Base-by-base conservation (phyloP, 2,329 filamentous ascomycete genomes). In the Arthrobotrys iridis region DNA sequence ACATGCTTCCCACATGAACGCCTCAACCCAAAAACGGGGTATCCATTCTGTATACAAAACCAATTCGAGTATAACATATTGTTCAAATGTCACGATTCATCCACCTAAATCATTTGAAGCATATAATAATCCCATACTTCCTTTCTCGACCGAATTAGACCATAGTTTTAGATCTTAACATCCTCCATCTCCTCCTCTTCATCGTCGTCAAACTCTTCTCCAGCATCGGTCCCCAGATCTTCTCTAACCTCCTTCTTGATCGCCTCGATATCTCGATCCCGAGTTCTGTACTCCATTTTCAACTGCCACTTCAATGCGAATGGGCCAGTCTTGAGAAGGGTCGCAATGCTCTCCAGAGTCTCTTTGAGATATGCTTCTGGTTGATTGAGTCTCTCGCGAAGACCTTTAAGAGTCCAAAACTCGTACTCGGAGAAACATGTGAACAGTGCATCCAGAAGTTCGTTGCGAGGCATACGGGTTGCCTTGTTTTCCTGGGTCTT, bases 301-400 rank as follows among this genome's bases (percentile, higher is more conserved):
- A 97, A 83, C 78, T 90, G 90, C 89, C 93, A 98, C 78, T 90
- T 90, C 81, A 93, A 94, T 59, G 92, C 90, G 81, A 96, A 97
- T 2, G 89, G 87, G 24, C 94, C 94, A 50, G 89, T 90, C 82
- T 93, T 92, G 81, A 96, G 90, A 75, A 97, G 84, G 18, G 91
- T 88, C 0, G 93, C 94, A 73, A 98, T 88, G 80, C 93, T 89
- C 77, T 93, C 91, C 78, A 99, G 84, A 0, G 90, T 90, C 81
- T 95, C 88, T 64, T 94, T 93, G 76, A 99, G 87, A 82, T 93
- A 98, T n/a, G 91, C 89, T 81, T 98, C 95, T 0, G 95, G 95
- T 83, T 99, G 95, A 73, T 90, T 88, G 40, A 96, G 87, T 75
- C 87, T 85, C 58, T 88, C 86, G 77, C 93, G 92, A 78, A 99